Conservation (phyloP, 495 filamentous ascomycete genomes). For the Tuber melanosporum region DNA sequence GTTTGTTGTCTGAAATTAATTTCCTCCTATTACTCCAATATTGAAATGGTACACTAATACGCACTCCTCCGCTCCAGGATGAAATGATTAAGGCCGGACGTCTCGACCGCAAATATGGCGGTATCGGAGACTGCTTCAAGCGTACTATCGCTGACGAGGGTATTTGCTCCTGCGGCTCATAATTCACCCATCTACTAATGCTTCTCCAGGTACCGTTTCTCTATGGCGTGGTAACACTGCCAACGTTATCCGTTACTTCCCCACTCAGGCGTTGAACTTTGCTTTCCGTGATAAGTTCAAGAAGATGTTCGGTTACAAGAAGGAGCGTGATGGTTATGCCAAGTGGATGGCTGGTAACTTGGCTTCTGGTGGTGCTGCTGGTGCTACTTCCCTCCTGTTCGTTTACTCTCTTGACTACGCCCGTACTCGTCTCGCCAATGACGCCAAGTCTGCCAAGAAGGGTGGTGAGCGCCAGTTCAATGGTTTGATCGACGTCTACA, state of each 20-base stretch:
- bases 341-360: conserved; percentile 99
- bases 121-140: conserved; percentile 89
- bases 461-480: conserved; percentile 99
- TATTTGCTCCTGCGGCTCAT: conserved; percentile 38
- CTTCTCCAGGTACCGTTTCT: conserved; percentile 55
- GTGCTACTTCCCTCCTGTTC: conserved; percentile 99
- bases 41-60: conserved; percentile 20
- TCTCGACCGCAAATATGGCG: conserved; percentile 93
- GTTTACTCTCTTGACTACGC: conserved; percentile 99
- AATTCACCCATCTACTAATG: conserved; percentile 15
- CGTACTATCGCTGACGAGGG: conserved; percentile 80
- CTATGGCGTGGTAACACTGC: conserved; percentile 99
- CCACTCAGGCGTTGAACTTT: conserved; percentile 99
- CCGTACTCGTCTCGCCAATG: conserved; percentile 99
- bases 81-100: conserved; percentile 98
- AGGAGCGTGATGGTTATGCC: conserved; percentile 93
- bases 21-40: neutral
- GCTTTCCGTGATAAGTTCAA: conserved; percentile 99
- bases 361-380: conserved; percentile 98
- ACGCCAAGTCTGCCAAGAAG: conserved; percentile 93
- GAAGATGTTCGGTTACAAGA: conserved; percentile 99
- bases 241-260: conserved; percentile 99
- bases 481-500: conserved; percentile 97
- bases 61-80: conserved; percentile 57
- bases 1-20: conserved; percentile 51